These are phyloP conservation scores for Elsinoe arachidis DNA, from an alignment of 2,329 filamentous ascomycete species.

Conservation along the genomic window DNA sequence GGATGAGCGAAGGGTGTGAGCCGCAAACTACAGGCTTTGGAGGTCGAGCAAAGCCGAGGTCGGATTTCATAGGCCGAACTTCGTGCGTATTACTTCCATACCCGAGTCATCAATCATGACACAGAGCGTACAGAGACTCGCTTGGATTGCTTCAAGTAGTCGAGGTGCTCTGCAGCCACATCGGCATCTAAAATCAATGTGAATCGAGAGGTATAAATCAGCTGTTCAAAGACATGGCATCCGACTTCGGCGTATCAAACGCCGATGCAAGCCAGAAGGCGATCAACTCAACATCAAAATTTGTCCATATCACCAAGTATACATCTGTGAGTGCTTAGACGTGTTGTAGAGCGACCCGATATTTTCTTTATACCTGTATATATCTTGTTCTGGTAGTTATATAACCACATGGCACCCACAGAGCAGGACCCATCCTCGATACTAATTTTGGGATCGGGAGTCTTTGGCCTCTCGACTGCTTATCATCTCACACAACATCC, in stretches of 20 bases:
- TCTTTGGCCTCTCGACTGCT: constrained; percentile 56
- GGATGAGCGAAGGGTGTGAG: too few relatives aligned
- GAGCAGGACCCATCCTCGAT: constrained; percentile 32
- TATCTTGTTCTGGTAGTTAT: background rate
- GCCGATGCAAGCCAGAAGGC: constrained; percentile 3
- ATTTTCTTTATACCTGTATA: background rate
- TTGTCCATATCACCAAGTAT: background rate
- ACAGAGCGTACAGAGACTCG: too few relatives aligned
- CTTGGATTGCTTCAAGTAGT: too few relatives aligned
- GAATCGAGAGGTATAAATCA: background rate
- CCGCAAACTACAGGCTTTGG: too few relatives aligned
- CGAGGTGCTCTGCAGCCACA: too few relatives aligned
- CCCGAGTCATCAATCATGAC: too few relatives aligned
- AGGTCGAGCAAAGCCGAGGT: too few relatives aligned
- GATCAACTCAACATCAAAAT: background rate
- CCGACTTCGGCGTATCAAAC: background rate
- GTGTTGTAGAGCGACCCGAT: background rate
- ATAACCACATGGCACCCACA: background rate
- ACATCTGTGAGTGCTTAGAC: background rate
- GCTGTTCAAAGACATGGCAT: background rate
- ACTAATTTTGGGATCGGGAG: constrained; percentile 44
- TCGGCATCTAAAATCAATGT: too few relatives aligned
- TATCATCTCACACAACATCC: constrained; percentile 59
- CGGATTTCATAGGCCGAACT: too few relatives aligned
- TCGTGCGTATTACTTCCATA: too few relatives aligned